Evolutionary conservation across 2,329 filamentous ascomycete species (phyloP).

Genomic region (Nigrospora sphaerica): DNA sequence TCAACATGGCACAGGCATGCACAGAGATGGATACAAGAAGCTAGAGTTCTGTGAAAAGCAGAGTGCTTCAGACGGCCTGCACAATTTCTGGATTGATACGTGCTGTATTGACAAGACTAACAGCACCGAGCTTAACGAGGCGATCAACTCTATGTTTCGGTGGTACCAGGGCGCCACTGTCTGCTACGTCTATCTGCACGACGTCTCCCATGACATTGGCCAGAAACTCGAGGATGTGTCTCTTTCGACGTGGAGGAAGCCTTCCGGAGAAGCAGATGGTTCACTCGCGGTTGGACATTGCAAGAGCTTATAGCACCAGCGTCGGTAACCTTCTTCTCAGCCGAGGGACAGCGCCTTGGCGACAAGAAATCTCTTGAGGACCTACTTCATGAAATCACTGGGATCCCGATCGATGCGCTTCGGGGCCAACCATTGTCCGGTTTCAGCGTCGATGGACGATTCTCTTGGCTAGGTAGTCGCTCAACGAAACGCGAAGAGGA

Average conservation of each 20-base stretch:
- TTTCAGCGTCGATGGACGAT: background rate
- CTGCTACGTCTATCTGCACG: slow-evolving; percentile 12
- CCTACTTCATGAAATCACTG: background rate
- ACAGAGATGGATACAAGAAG: background rate
- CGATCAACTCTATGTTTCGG: slow-evolving; percentile 10
- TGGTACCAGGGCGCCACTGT: slow-evolving; percentile 7
- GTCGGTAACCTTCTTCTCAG: background rate
- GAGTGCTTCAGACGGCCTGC: background rate
- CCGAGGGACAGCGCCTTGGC: background rate
- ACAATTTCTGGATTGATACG: slow-evolving; percentile 2
- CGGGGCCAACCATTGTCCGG: background rate
- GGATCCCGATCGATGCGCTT: background rate
- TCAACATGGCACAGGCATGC: background rate
- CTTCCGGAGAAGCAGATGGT: background rate
- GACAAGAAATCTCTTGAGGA: background rate
- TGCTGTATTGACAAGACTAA: slow-evolving; percentile 1
- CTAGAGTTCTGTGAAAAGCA: background rate
- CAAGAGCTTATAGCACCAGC: background rate
- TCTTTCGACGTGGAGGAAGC: background rate
- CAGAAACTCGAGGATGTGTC: no score
- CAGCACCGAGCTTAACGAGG: background rate
- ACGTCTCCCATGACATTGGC: slow-evolving; percentile 4
- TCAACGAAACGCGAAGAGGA: slow-evolving; percentile 15
- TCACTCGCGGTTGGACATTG: background rate
- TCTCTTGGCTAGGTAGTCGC: slow-evolving; percentile 15